Conservation (phyloP, 2,329 filamentous ascomycete species). For the Paraconiothyrium brasiliense region DNA sequence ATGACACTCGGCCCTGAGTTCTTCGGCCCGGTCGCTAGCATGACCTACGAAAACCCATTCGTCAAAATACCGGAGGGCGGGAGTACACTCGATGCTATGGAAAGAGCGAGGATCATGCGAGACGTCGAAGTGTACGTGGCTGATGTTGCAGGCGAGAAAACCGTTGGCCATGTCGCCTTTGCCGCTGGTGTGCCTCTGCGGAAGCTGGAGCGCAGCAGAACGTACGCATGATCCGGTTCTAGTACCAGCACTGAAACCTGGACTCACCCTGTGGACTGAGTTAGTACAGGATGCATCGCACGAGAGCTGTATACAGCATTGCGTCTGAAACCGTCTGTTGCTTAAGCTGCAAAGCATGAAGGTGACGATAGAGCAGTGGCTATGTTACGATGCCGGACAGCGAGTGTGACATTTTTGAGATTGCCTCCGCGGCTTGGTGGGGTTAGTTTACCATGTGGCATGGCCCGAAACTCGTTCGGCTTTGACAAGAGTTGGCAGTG, state of each 20-base stretch:
- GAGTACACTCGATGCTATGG: constrained; percentile 43
- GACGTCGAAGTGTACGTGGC: constrained; percentile 34
- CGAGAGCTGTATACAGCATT: neutral
- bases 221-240: constrained; percentile 31
- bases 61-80: constrained; percentile 41
- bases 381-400: neutral
- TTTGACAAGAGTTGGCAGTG: neutral
- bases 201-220: constrained; percentile 22
- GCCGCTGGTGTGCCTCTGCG: constrained; percentile 40
- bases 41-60: constrained; percentile 50
- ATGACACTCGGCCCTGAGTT: constrained; percentile 44
- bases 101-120: constrained; percentile 44
- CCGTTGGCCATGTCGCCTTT: constrained; percentile 50
- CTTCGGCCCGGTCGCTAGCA: constrained; percentile 48
- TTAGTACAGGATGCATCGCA: neutral
- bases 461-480: neutral
- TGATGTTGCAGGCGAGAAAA: constrained; percentile 39
- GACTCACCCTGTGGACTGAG: neutral
- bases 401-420: neutral
- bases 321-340: neutral
- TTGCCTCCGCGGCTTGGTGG: neutral
- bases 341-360: neutral
- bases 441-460: too few species aligned
- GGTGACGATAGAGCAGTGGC: neutral
- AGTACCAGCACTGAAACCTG: constrained; percentile 18